Conservation (phyloP, 2,329 filamentous ascomycete species). For the Ophiostoma angusticollis region DNA sequence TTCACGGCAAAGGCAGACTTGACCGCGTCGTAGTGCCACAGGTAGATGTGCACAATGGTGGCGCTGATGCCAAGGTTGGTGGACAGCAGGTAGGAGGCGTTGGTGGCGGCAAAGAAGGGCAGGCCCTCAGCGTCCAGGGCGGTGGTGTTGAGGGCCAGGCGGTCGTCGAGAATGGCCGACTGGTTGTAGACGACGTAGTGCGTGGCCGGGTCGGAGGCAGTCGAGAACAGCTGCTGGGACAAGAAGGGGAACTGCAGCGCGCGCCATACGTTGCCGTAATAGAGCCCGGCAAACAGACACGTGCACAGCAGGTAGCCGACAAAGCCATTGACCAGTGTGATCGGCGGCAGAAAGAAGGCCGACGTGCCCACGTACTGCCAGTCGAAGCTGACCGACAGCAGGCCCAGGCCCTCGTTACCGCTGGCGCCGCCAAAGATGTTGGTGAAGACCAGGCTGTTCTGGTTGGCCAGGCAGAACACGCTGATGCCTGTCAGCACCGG, state of each 20-base stretch:
- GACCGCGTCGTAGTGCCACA: conserved; percentile 14
- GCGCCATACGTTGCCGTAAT: conserved; percentile 30
- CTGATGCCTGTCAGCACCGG: conserved; percentile 13
- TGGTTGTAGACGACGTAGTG: conserved; percentile 29
- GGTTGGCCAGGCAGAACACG: conserved; percentile 15
- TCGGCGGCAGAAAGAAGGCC: conserved; percentile 22
- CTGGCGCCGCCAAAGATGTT: conserved; percentile 27
- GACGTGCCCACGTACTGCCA: conserved; percentile 29
- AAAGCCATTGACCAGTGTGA: conserved; percentile 25
- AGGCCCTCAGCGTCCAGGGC: conserved; percentile 24
- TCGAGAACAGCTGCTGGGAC: conserved; percentile 27
- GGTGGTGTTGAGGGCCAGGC: conserved; percentile 25
- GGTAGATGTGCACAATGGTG: conserved; percentile 26
- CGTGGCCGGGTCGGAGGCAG: conserved; percentile 23
- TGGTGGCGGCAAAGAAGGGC: conserved; percentile 29
- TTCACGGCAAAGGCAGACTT: conserved; percentile 13
- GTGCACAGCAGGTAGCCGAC: conserved; percentile 26
- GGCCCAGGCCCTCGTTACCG: conserved; percentile 31
- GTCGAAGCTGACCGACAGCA: conserved; percentile 25
- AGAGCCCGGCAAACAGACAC: conserved; percentile 25
- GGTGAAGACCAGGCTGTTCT: conserved; percentile 22
- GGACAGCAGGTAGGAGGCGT: conserved; percentile 27
- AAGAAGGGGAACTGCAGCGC: conserved; percentile 30
- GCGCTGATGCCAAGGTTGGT: conserved; percentile 35
- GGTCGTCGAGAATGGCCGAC: conserved; percentile 25